A percentile compares a stretch with the other conserved stretches of the same genome.
phyloP scores from a whole-genome alignment of 2,329 filamentous ascomycete genomes.

The Coniella lustricola region DNA sequence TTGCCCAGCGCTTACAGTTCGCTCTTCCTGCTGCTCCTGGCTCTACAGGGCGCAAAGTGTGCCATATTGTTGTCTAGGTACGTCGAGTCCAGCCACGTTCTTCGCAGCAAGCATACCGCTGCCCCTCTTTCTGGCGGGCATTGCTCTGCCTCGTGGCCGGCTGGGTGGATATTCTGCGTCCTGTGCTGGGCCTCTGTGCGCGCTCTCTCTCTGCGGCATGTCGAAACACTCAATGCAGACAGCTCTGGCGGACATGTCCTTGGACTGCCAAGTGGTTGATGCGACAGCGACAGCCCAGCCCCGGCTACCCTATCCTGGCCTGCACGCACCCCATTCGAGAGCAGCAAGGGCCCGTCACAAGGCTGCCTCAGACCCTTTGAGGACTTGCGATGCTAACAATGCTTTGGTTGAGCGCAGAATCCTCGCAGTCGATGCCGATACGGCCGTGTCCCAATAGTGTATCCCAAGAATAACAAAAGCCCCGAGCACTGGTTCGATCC shows the following conservation, averaged over 20 bases:
- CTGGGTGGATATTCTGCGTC: too few species aligned
- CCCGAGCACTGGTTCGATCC: conserved; percentile 37
- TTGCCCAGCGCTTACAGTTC: conserved; percentile 18
- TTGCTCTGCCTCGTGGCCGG: too few species aligned
- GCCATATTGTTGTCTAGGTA: conserved; percentile 31
- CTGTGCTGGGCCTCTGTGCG: not conserved
- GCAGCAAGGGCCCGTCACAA: conserved; percentile 11
- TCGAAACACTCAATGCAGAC: not conserved
- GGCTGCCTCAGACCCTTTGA: conserved; percentile 3
- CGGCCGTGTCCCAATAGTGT: conserved; percentile 49
- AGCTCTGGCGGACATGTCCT: not conserved
- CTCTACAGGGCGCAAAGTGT: conserved; percentile 40
- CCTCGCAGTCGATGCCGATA: conserved; percentile 27
- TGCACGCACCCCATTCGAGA: conserved; percentile 9
- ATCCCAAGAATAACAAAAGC: conserved; percentile 47
- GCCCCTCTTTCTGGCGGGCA: too few species aligned
- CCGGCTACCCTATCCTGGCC: conserved; percentile 2
- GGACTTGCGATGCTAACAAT: conserved; percentile 11
- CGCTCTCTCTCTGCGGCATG: not conserved
- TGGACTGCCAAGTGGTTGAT: conserved; percentile 1
- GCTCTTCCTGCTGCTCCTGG: conserved; percentile 36
- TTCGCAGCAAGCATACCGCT: not conserved
- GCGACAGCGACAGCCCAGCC: conserved; percentile 2
- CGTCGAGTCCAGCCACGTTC: conserved; percentile 18
- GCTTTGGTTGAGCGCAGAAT: conserved; percentile 29